A percentile compares a stretch with the other conserved stretches of the same genome.
Evolutionary conservation across 148 eudicot species (phyloP).

Genomic region (Persicaria tinctoria): DNA sequence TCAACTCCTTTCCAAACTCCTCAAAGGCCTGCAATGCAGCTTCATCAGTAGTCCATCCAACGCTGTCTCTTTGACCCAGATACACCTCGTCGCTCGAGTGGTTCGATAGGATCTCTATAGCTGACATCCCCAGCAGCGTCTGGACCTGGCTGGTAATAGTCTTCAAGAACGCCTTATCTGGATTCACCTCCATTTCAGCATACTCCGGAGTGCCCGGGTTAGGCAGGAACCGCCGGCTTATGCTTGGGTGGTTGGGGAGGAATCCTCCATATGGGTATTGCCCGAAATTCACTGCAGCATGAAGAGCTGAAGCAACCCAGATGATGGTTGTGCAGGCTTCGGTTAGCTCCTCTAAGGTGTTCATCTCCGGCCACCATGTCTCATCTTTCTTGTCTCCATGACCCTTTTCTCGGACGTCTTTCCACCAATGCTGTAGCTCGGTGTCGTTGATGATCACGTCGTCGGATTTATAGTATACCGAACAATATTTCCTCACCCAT

Average conservation of each 20-base stretch:
- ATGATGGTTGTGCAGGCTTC: constrained; percentile 58
- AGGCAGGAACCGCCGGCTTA: constrained; percentile 65
- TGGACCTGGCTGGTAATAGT: constrained; percentile 64
- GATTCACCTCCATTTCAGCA: constrained; percentile 46
- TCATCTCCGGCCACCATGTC: constrained; percentile 77
- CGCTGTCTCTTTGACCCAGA: constrained; percentile 65
- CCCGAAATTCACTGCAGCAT: constrained; percentile 84
- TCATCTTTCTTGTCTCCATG: constrained; percentile 79
- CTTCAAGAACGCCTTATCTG: constrained; percentile 44
- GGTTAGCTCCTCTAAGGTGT: constrained; percentile 42
- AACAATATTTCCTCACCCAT: constrained; percentile 75
- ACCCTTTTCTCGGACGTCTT: constrained; percentile 57
- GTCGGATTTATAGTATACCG: constrained; percentile 46
- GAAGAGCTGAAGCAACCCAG: constrained; percentile 85
- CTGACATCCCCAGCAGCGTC: constrained; percentile 55
- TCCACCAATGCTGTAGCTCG: constrained; percentile 83
- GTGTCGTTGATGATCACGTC: constrained; percentile 35
- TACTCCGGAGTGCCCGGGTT: constrained; percentile 52
- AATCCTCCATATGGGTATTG: constrained; percentile 80
- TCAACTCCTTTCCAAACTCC: constrained; percentile 47
- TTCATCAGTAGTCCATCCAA: constrained; percentile 53
- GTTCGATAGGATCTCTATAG: constrained; percentile 68
- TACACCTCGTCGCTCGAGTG: constrained; percentile 81
- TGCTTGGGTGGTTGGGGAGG: constrained; percentile 68
- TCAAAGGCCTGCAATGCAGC: constrained; percentile 49